Evolutionary conservation across 176 grass and related monocot genomes (phyloP).

Genomic region (Phragmites australis): DNA sequence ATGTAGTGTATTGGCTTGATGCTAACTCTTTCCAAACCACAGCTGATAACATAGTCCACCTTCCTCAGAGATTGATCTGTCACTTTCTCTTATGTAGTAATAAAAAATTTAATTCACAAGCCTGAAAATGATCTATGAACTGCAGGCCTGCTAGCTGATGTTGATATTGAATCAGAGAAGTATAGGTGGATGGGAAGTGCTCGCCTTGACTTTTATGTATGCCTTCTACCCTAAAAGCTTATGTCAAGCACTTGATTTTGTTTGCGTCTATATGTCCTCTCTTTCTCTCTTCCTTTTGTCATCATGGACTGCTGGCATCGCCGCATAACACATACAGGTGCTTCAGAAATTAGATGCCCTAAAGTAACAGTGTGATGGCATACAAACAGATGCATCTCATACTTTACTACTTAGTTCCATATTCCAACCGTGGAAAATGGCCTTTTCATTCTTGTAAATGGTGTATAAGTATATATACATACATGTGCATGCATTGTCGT

Average conservation of each 20-base stretch:
- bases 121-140: slow-evolving; percentile 49
- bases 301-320: background rate
- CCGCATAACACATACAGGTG: background rate
- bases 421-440: background rate
- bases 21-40: background rate
- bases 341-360: slow-evolving; percentile 5
- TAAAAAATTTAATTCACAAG: slow-evolving; percentile 19
- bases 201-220: slow-evolving; percentile 88
- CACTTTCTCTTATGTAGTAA: background rate
- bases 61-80: slow-evolving; percentile 16
- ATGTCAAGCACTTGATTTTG: background rate
- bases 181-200: slow-evolving; percentile 99
- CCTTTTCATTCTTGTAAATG: background rate
- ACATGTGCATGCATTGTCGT: background rate
- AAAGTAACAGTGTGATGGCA: background rate
- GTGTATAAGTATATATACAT: background rate
- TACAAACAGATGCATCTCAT: background rate
- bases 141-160: slow-evolving; percentile 90
- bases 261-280: background rate
- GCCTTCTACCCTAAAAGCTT: slow-evolving; percentile 23
- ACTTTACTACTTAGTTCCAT: slow-evolving; percentile 4
- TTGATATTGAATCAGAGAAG: slow-evolving; percentile 98
- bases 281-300: background rate
- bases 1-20: slow-evolving; percentile 26
- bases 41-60: background rate